Base-by-base conservation (phyloP, 2,329 filamentous ascomycete species). In the Intubia oerlemansii region DNA sequence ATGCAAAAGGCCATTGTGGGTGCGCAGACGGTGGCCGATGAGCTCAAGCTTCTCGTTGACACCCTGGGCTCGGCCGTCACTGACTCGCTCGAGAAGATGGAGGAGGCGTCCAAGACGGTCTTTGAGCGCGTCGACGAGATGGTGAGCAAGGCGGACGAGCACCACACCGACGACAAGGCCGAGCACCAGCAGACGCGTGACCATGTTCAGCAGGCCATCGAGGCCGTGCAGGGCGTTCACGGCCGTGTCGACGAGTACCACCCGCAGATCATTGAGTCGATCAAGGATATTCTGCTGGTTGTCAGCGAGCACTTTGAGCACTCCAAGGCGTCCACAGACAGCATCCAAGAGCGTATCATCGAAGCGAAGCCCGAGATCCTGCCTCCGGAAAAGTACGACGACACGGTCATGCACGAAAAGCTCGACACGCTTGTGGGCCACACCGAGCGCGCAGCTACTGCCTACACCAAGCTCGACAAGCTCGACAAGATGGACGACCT, bases 251-350 rank as follows among this genome's bases (percentile, higher is more conserved):
- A 65, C 7, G 82, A 93, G 46, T 75, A 76, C 38, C 76, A 93
- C 40, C 88, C 88, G 2, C 77, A 90, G 51, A 77, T 95, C 38
- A 64, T 93, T 32, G 73, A 85, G 30, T 68, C 78, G 0, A 67
- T 98, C 38, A 76, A 81, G 41, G 79, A 93, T 41, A 70, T 95
- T n/a, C 60, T 90, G 22, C 58, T 69, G 7, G 61, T 90, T 15
- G 78, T 92, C 31, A 75, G 70, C 15, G 68, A 90, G 44, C 84
- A 95, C 46, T 92, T 77, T 42, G 81, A 91, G 40, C 79, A 91
- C 44, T 77, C 81, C 10, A 81, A 84, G 49, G 61, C 65, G 25
- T 63, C 72, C 1, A 53, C 58, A 1, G 57, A 49, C 6, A 54
- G 57, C 4, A 54, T 74, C 15, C 55, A 68, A 38, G 57, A 63